Conservation (phyloP, 1,139 yeast genomes). For the Candida sojae region DNA sequence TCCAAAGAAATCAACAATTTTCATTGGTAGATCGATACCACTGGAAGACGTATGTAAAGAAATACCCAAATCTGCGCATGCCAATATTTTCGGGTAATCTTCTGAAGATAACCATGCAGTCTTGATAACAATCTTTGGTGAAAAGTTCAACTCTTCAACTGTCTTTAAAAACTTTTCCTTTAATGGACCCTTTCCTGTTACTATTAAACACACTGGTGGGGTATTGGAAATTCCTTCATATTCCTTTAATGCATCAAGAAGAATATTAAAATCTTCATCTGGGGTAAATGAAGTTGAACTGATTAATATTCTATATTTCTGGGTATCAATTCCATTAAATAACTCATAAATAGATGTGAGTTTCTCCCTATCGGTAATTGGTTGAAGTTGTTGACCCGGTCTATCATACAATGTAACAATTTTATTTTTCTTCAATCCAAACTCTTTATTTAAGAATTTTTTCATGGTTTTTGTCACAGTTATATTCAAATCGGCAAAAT, state of each 20-base stretch:
- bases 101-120: constrained; percentile 78
- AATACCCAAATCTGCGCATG: constrained; percentile 82
- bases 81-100: constrained; percentile 77
- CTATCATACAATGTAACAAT: constrained; percentile 67
- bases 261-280: constrained; percentile 80
- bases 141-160: constrained; percentile 45
- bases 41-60: constrained; percentile 91
- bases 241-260: constrained; percentile 65
- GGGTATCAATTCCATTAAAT: constrained; percentile 34
- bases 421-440: constrained; percentile 40
- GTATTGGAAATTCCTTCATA: constrained; percentile 48
- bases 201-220: constrained; percentile 63
- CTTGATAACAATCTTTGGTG: constrained; percentile 51
- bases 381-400: constrained; percentile 69
- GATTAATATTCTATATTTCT: constrained; percentile 61
- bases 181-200: constrained; percentile 96
- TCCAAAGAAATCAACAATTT: constrained; percentile 93
- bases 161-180: constrained; percentile 48
- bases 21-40: constrained; percentile 96
- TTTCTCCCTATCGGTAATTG: constrained; percentile 25
- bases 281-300: constrained; percentile 95
- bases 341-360: constrained; percentile 21
- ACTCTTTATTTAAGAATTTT: constrained; percentile 53
- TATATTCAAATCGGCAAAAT: constrained; percentile 60
- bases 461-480: constrained; percentile 84